Conservation (phyloP, 495 filamentous ascomycete genomes). For the Aspergillus steynii region DNA sequence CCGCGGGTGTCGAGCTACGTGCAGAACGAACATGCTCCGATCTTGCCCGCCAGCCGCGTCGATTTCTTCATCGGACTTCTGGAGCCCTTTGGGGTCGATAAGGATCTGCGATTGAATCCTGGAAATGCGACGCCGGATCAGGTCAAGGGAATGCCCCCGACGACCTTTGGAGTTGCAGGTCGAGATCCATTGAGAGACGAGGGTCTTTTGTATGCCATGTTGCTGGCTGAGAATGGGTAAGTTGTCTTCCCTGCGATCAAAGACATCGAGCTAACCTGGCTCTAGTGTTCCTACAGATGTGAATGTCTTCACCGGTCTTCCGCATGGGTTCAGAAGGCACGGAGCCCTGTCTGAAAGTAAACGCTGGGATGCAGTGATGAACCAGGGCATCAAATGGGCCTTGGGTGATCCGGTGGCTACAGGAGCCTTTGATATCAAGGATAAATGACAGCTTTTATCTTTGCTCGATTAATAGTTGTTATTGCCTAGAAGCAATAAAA, state of each 20-base stretch:
- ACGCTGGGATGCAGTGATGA: constrained; percentile 45
- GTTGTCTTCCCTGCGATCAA: constrained; percentile 10
- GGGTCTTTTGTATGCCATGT: constrained; percentile 43
- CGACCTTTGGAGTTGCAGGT: constrained; percentile 47
- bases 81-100: constrained; percentile 19
- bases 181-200: constrained; percentile 50
- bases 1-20: constrained; percentile 37
- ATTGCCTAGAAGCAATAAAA: too few relatives aligned
- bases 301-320: constrained; percentile 44
- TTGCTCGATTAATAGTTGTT: not conserved
- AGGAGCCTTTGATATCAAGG: constrained; percentile 33
- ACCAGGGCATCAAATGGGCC: constrained; percentile 42
- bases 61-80: constrained; percentile 36
- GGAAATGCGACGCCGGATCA: constrained; percentile 42
- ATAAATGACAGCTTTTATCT: constrained; percentile 17
- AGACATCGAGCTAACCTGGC: not conserved
- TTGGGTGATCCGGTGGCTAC: constrained; percentile 29
- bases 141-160: constrained; percentile 39
- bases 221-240: constrained; percentile 48
- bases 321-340: constrained; percentile 47
- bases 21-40: constrained; percentile 41
- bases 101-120: constrained; percentile 38
- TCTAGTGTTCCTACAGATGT: constrained; percentile 43
- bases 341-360: constrained; percentile 34
- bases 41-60: constrained; percentile 33